Base-by-base conservation (phyloP, 1,284 basidiomycete species). In the Kalmanozyma brasiliensis region DNA sequence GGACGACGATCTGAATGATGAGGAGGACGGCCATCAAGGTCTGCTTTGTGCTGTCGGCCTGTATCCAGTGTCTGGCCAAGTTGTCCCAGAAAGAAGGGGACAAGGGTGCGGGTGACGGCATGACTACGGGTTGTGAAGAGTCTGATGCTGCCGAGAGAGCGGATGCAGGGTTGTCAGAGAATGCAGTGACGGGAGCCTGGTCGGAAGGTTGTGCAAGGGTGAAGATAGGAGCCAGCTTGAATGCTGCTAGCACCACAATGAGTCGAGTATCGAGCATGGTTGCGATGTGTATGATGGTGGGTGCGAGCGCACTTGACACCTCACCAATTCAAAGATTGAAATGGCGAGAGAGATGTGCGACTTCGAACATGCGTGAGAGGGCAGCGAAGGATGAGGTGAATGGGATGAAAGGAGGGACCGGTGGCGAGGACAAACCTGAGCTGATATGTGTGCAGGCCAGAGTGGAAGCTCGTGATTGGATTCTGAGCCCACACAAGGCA, bases 1-100 rank as follows among this genome's bases (percentile, higher is more conserved):
- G 51, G 24, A 24, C 49, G 5, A 70, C 53, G 22, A 70, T 19
- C 44, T 70, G 67, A 2, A 62, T 30, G 24, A 70, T 56, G 46
- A 65, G 58, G 11, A 70, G 48, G 40, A 70, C 37, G 33, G 67
- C 67, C 67, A 70, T 70, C 22, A 70, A 61, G 13, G 67, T 70
- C 43, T 70, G 67, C 48, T 70, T 70, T 22, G 57, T 65, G 40
- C 62, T 55, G 36, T 65, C 62, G 11, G 62, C 67, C 43, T 70
- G 49, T 17, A 41, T 61, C 67, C 67, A 70, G 20, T 70, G 67
- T 29, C 53, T 35, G 41, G 37, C 36, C 14, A 70, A 26, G 16
- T 52, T 61, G 43, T 62, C 58, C 49, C 49, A 60, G 36, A 69
- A 64, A 5, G 66, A 68, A 23, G 29, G 22, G 14, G 51, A 44